These are phyloP conservation scores for Peronospora belbahrii DNA, from an alignment of 352 stramenopile genomes.

Conservation along the genomic window DNA sequence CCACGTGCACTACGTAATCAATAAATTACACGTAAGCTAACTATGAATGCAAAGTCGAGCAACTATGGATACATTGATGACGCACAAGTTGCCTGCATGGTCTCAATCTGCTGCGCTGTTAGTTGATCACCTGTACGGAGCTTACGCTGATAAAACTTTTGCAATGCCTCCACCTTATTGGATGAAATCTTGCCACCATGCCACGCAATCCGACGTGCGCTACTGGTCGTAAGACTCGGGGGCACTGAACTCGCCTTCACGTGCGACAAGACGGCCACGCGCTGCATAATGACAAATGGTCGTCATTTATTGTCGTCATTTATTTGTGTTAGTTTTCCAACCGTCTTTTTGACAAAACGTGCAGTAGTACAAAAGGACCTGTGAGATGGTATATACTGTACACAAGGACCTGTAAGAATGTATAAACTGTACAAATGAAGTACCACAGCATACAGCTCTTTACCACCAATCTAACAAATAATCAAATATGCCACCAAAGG, in stretches of 20 bases:
- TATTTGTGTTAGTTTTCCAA: no score
- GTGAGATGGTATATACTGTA: no score
- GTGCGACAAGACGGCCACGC: constrained; percentile 56
- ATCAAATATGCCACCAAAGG: constrained; percentile 13
- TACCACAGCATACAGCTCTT: no score
- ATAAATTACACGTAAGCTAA: background rate
- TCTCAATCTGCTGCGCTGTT: constrained; percentile 39
- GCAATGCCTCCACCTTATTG: constrained; percentile 82
- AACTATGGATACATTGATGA: constrained; percentile 2
- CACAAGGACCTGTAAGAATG: no score
- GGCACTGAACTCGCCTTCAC: constrained; percentile 49
- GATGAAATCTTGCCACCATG: constrained; percentile 72
- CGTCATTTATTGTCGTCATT: background rate
- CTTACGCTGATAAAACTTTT: constrained; percentile 82
- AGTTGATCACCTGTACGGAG: constrained; percentile 35
- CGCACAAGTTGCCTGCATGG: constrained; percentile 39
- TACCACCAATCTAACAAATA: no score
- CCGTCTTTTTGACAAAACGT: no score
- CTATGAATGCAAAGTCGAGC: background rate
- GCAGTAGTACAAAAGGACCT: no score
- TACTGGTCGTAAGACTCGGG: constrained; percentile 12
- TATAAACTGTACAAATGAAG: no score
- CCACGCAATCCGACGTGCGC: constrained; percentile 53
- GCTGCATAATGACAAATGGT: constrained; percentile 13
- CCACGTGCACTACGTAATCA: constrained; percentile 14